Evolutionary conservation across 441 rosid genomes (phyloP).

Genomic region (Corymbia calophylla): DNA sequence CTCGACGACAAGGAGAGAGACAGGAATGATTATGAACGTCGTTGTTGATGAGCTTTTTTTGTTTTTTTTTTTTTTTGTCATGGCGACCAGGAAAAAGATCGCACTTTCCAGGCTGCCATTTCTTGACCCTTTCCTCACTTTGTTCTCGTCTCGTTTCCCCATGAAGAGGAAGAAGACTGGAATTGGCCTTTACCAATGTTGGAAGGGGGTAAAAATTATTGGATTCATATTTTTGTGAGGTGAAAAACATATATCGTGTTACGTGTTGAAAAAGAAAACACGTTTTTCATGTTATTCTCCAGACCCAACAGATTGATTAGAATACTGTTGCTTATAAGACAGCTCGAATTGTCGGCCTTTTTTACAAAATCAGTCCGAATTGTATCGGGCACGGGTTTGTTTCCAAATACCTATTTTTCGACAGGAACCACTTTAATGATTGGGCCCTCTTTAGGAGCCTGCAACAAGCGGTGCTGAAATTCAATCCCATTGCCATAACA

Average conservation of each 20-base stretch:
- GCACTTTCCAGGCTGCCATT: background rate
- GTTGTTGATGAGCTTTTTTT: background rate
- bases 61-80: background rate
- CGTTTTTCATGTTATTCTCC: background rate
- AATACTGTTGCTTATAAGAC: background rate
- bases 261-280: background rate
- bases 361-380: background rate
- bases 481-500: background rate
- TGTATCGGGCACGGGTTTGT: background rate
- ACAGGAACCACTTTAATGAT: background rate
- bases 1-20: background rate
- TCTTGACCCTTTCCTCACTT: background rate
- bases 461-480: background rate
- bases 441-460: background rate
- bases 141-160: background rate
- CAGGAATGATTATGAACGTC: background rate
- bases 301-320: background rate
- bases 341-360: background rate
- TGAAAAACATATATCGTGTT: background rate
- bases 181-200: background rate
- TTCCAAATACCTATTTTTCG: background rate
- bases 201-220: background rate
- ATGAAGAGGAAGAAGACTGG: background rate
- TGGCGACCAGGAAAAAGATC: background rate
- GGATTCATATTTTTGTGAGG: background rate